Evolutionary conservation across 2,329 filamentous ascomycete species (phyloP), one percentile per base, ranked within the genome.

Genomic region (Trichoderma gracile): DNA sequence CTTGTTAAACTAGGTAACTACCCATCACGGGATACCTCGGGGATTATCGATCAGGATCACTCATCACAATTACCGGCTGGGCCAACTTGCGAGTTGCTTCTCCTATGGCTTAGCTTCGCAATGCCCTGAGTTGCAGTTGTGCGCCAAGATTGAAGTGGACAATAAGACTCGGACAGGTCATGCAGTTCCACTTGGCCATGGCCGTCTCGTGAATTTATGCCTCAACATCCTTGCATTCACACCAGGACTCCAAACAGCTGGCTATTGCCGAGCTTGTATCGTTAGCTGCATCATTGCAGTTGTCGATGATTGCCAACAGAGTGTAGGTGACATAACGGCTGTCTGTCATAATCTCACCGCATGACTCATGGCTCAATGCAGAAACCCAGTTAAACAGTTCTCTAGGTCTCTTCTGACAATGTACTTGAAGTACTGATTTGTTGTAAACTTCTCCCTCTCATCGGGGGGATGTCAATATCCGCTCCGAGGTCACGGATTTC

Each of bases 401-500:
- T 30, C 7, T 3, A 9, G 27, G 7, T 8, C 27, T 30, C 27
- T 30, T 9, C 7, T 33, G 3, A 33, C 8, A 33, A 12, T 3
- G 30, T 33, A 33, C 30, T 33, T 10, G 15, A 59, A 7, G 19
- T 49, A 19, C 45, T 59, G 45, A 50, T 59, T 59, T 15, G 56
- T 59, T 3, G 33, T 49, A 4, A 27, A 19, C 21, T 42, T 59
- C 19, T 59, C 56, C 14, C 12, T 30, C 10, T 50, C 45, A 49
- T 59, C 56, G 27, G 45, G 45, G 30, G 12, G 38, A 50, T 59
- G 17, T 59, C 50, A 15, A 50, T 59, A 93, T 92, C 63, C 89
- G 84, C 42, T 81, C 81, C 54, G 86, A 81, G 63, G 84, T 91
- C 67, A 91, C 88, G 17, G 84, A 88, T 81, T 92, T 92, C 71